These are phyloP conservation scores for Cocos nucifera DNA, from an alignment of 176 grass and related monocot species.

Conservation along the genomic window DNA sequence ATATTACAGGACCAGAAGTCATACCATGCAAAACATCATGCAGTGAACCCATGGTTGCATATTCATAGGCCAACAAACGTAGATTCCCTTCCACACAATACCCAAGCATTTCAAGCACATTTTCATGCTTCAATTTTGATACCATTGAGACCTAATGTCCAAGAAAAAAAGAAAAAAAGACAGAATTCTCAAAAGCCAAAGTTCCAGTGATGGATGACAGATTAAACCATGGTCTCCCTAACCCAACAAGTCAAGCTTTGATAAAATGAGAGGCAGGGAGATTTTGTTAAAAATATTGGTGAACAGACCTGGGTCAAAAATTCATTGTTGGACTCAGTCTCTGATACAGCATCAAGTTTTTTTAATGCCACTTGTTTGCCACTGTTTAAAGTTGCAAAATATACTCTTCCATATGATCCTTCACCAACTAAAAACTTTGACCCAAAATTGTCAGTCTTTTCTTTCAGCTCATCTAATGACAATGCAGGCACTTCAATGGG, in stretches of 20 bases:
- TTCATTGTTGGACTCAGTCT: slow-evolving; percentile 50
- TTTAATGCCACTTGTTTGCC: slow-evolving; percentile 72
- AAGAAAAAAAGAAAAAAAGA: slow-evolving; percentile 18
- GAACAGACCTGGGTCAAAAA: slow-evolving; percentile 65
- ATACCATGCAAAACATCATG: slow-evolving; percentile 91
- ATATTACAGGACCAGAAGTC: not conserved
- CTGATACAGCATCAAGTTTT: slow-evolving; percentile 60
- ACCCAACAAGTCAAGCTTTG: no score
- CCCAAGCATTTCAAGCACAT: slow-evolving; percentile 72
- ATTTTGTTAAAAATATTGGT: not conserved
- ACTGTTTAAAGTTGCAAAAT: slow-evolving; percentile 49
- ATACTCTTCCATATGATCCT: slow-evolving; percentile 90
- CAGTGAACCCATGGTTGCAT: slow-evolving; percentile 82
- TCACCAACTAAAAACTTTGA: slow-evolving; percentile 65
- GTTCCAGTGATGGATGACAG: no score
- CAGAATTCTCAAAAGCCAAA: not conserved
- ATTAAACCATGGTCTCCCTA: no score
- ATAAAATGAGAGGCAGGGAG: no score
- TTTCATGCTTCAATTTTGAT: slow-evolving; percentile 73
- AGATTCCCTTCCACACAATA: slow-evolving; percentile 78
- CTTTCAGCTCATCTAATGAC: slow-evolving; percentile 57
- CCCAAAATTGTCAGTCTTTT: slow-evolving; percentile 82
- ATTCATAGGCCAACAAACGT: slow-evolving; percentile 72
- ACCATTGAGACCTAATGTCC: slow-evolving; percentile 55
- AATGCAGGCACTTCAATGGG: slow-evolving; percentile 53